Percentiles rank a stretch among this genome's conserved stretches.
These are phyloP conservation scores for Eucalyptus cloeziana DNA, from an alignment of 345 rosid genomes.

Conservation along the genomic window DNA sequence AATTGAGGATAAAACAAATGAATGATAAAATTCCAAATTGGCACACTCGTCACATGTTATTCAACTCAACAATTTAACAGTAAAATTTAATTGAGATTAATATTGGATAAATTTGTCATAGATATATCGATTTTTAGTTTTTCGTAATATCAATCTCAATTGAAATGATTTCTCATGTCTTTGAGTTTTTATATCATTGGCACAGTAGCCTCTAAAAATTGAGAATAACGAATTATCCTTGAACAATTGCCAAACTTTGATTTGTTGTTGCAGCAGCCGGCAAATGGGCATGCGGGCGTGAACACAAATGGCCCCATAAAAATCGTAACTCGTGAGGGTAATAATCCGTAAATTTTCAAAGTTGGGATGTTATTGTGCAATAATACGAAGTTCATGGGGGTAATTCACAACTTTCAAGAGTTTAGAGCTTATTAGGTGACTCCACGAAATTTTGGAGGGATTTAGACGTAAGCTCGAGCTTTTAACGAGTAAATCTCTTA, in stretches of 20 bases:
- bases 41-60: rapidly evolving
- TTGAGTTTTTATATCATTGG: not conserved
- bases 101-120: rapidly evolving
- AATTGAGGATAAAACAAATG: rapidly evolving
- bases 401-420: too few relatives aligned
- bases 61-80: rapidly evolving
- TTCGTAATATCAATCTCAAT: rapidly evolving
- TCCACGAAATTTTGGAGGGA: not conserved
- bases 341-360: too few relatives aligned
- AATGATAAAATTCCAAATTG: rapidly evolving
- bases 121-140: rapidly evolving
- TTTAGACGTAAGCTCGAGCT: not conserved
- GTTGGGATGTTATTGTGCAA: not conserved
- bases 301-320: not conserved
- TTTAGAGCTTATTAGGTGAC: not conserved
- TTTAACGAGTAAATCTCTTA: not conserved
- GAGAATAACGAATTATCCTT: not conserved
- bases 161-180: rapidly evolving
- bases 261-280: not conserved
- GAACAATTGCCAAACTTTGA: not conserved
- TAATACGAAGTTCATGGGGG: not conserved
- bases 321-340: rapidly evolving
- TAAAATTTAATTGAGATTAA: rapidly evolving
- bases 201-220: rapidly evolving
- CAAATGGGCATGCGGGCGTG: not conserved